These are phyloP conservation scores for Byssoonygena ceratinophila DNA, from an alignment of 2,329 filamentous ascomycete species.

Conservation along the genomic window DNA sequence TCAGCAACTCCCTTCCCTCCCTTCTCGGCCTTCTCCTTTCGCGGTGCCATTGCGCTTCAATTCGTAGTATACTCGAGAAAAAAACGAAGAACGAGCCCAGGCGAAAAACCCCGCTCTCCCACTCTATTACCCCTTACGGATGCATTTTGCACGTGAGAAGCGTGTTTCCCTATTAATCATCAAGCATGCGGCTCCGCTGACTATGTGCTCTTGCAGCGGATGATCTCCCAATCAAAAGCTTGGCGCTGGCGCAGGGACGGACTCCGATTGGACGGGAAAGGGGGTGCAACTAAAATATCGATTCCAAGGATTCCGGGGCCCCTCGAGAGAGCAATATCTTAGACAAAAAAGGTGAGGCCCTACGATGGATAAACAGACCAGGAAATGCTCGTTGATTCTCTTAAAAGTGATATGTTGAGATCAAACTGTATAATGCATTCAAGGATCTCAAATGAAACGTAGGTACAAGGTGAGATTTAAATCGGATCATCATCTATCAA, in stretches of 20 bases:
- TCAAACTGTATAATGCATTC: not conserved
- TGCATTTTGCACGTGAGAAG: not conserved
- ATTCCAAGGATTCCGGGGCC: too few species aligned
- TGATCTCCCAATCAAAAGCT: not conserved
- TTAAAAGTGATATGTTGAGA: not conserved
- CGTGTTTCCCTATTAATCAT: not conserved
- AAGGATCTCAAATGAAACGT: not conserved
- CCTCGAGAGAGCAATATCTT: too few species aligned
- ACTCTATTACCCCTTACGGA: not conserved
- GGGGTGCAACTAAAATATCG: not conserved
- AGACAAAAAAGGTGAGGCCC: too few species aligned
- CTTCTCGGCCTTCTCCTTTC: conserved; percentile 31
- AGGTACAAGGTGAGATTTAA: too few species aligned
- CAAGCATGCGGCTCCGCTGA: not conserved
- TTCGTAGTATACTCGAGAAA: too few species aligned
- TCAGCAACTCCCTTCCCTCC: conserved; percentile 16
- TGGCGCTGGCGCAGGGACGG: not conserved
- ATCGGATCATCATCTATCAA: too few species aligned
- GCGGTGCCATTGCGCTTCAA: conserved; percentile 29
- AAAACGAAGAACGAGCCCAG: too few species aligned
- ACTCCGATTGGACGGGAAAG: conserved; percentile 1
- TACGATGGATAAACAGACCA: too few species aligned
- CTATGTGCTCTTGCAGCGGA: not conserved
- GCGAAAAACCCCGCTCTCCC: too few species aligned
- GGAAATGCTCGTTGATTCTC: too few species aligned